phyloP scores from a whole-genome alignment of 345 rosid species.

The Eucalyptus tenuipes region DNA sequence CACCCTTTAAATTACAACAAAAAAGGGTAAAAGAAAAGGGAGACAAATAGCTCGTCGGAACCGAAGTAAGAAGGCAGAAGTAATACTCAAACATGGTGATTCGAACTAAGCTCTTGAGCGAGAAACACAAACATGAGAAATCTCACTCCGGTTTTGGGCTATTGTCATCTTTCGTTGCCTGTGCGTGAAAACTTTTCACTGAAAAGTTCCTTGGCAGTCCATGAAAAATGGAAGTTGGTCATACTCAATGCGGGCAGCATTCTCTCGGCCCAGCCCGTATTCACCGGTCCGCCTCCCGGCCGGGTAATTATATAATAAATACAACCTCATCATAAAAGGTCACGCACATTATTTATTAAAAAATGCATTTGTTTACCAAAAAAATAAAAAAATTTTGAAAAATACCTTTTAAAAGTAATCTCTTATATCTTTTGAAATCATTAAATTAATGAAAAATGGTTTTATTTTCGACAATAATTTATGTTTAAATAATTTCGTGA shows the following conservation, averaged over 20 bases:
- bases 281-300: neutral
- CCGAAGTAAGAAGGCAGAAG: neutral
- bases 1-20: neutral
- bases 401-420: no score
- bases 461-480: accelerated
- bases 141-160: neutral
- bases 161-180: neutral
- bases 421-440: neutral
- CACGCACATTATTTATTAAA: neutral
- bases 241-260: neutral
- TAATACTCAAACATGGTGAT: neutral
- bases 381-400: neutral
- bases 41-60: neutral
- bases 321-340: neutral
- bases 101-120: neutral
- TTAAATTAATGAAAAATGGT: neutral
- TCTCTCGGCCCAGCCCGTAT: neutral
- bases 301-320: neutral
- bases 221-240: neutral
- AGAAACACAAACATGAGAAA: neutral
- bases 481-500: accelerated
- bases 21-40: neutral
- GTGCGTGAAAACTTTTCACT: no score
- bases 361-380: neutral
- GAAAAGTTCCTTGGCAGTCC: neutral